Base-by-base conservation (phyloP, 768 basidiomycete genomes). In the Phlebiopsis flavidoalba region DNA sequence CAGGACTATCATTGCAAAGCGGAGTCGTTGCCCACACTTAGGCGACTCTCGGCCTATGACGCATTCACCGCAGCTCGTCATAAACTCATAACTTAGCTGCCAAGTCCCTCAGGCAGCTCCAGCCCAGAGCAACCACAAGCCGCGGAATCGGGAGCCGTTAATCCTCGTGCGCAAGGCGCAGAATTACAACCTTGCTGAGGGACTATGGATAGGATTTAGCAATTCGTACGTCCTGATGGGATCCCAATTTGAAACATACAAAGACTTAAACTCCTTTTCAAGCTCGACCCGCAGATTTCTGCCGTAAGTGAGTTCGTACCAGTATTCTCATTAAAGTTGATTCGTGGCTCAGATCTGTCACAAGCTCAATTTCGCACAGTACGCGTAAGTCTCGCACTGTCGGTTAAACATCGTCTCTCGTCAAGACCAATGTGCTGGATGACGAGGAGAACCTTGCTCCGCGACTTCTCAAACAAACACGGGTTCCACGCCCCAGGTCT, bases 201-300 rank as follows among this genome's bases (percentile, higher is more conserved):
- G 59, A 43, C 46, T 61, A 67, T 47, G 71, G 67, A 22, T n/a
- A n/a, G n/a, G 67, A 68, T 55, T 64, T 72, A 33, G 19, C 31
- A 21, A 68, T 68, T 45, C 60, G 71, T 72, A 58, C 35, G 71
- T 66, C 37, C 12, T 43, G 12, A n/a, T n/a, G 17, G 22, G 45
- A 3, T 53, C 5, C 14, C 24, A 12, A 15, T 51, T 31, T 36
- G 31, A 37, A 19, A 19, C 53, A 24, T 17, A n/a, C 24, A 45
- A 4, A 19, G 46, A 22, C 17, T 37, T 3, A 12, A 19, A n/a
- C n/a, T n/a, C n/a, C n/a, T n/a, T 17, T 21, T 12, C 8, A 14
- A 36, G 14, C 24, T 37, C 14, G 54, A 55, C 10, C 54, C 21
- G 14, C n/a, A n/a, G 40, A 55, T 15, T n/a, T 14, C 54, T 22